A percentile compares a stretch with the other conserved stretches of the same genome.
Conservation (phyloP, 2,329 filamentous ascomycete species). For the Trichoderma sp. region DNA sequence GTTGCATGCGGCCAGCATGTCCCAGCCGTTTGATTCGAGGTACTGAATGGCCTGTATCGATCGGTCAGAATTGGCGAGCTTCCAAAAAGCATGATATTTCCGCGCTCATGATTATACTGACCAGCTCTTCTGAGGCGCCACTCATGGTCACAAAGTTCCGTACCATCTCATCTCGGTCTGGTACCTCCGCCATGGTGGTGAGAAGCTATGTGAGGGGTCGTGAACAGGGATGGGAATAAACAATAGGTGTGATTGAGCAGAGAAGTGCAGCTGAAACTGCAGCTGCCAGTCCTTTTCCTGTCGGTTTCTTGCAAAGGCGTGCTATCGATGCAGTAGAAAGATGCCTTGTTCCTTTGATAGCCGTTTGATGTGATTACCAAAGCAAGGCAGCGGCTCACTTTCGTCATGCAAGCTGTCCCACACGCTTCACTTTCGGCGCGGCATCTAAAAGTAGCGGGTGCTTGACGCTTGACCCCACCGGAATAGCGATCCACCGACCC, state of each 20-base stretch:
- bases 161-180: slow-evolving; percentile 36
- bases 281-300: background rate
- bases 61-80: background rate
- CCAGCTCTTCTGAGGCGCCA: slow-evolving; percentile 37
- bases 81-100: background rate
- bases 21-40: slow-evolving; percentile 67
- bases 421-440: slow-evolving; percentile 20
- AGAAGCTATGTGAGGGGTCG: slow-evolving; percentile 15
- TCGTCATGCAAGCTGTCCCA: slow-evolving; percentile 31
- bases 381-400: slow-evolving; percentile 31
- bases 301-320: background rate
- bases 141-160: slow-evolving; percentile 38
- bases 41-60: slow-evolving; percentile 65
- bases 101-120: slow-evolving; percentile 24
- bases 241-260: background rate
- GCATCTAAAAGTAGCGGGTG: background rate
- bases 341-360: background rate
- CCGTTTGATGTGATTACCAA: slow-evolving; percentile 11
- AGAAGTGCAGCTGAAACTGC: background rate
- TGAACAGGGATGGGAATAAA: background rate
- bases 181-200: slow-evolving; percentile 36
- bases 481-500: slow-evolving; percentile 39
- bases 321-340: background rate
- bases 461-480: slow-evolving; percentile 36
- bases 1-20: slow-evolving; percentile 64